Evolutionary conservation across 345 rosid genomes (phyloP).

Genomic region (Durio zibethinus): DNA sequence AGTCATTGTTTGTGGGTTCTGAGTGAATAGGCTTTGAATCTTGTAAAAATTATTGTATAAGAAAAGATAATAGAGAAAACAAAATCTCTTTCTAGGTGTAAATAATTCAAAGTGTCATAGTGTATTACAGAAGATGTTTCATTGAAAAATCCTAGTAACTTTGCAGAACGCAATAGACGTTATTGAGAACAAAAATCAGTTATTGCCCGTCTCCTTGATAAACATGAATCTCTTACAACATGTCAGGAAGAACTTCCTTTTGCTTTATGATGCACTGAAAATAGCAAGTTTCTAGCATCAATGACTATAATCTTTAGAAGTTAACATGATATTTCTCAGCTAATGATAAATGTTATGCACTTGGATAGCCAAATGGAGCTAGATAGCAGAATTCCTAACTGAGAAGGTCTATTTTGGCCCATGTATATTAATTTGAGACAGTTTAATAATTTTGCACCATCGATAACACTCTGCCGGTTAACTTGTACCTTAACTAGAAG

Average conservation of each 20-base stretch:
- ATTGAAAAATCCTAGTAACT: background rate
- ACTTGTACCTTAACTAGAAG: background rate
- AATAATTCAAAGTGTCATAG: background rate
- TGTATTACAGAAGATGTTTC: background rate
- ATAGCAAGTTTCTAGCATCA: background rate
- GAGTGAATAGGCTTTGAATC: background rate
- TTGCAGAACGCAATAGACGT: background rate
- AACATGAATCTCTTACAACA: background rate
- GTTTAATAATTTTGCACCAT: background rate
- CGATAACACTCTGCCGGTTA: background rate
- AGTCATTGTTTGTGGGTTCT: conserved; percentile 2
- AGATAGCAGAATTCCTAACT: too few relatives aligned
- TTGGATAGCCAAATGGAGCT: too few relatives aligned
- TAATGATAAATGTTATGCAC: too few relatives aligned
- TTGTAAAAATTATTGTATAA: too few relatives aligned
- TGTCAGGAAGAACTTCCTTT: background rate
- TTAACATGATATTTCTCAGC: too few relatives aligned
- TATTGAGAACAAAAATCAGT: background rate
- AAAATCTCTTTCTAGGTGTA: background rate
- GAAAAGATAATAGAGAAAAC: background rate
- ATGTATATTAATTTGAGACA: too few relatives aligned
- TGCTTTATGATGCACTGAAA: background rate
- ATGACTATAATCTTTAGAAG: too few relatives aligned
- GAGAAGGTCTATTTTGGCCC: background rate
- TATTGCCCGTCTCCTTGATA: background rate